A percentile compares a stretch with the other conserved stretches of the same genome.
Conservation (phyloP, 441 rosid genomes). For the Euphorbia corollata region DNA sequence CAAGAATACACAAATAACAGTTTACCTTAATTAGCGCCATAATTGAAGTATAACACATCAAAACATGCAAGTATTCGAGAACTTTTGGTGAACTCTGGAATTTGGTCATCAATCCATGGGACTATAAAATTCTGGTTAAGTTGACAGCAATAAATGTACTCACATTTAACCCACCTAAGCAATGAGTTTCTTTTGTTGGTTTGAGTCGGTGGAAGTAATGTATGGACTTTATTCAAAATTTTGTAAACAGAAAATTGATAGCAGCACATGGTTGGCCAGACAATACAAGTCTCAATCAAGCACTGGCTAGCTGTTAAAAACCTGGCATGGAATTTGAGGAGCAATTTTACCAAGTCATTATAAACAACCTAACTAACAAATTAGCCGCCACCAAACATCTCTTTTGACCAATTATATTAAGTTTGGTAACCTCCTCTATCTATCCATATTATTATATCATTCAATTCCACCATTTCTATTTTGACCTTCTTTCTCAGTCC, state of each 20-base stretch:
- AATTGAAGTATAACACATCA: neutral
- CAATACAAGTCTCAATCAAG: too few relatives aligned
- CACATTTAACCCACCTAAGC: neutral
- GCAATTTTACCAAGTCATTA: neutral
- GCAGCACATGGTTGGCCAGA: too few relatives aligned
- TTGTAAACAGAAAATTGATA: too few relatives aligned
- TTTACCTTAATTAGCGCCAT: neutral
- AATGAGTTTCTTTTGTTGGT: too few relatives aligned
- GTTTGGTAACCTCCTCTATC: conserved; percentile 22
- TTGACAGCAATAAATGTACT: neutral
- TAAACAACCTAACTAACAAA: neutral
- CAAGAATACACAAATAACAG: neutral
- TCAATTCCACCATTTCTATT: conserved; percentile 2
- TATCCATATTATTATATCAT: neutral
- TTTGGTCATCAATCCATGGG: too few relatives aligned
- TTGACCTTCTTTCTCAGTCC: neutral
- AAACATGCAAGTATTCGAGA: neutral
- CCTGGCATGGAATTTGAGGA: neutral
- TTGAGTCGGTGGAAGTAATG: too few relatives aligned
- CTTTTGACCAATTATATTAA: conserved; percentile 19
- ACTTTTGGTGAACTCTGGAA: neutral
- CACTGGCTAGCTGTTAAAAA: too few relatives aligned
- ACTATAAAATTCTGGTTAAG: too few relatives aligned
- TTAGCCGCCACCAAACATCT: conserved; percentile 21
- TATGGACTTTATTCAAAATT: too few relatives aligned